phyloP scores from a whole-genome alignment of 2,329 filamentous ascomycete species.

The Escovopsis sp. region DNA sequence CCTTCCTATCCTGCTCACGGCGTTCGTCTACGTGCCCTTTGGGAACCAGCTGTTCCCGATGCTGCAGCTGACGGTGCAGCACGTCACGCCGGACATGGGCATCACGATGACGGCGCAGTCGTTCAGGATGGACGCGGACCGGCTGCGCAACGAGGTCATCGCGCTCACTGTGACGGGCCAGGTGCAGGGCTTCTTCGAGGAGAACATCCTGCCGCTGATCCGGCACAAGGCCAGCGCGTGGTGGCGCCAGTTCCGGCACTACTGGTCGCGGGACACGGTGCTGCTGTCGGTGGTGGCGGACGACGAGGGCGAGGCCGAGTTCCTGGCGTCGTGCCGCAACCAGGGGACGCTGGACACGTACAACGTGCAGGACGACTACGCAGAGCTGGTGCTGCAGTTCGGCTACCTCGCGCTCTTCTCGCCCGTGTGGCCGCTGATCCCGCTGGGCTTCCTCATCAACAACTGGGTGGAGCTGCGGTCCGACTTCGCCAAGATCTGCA shows the following conservation, averaged over 20 bases:
- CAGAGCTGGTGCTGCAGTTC: conserved; percentile 61
- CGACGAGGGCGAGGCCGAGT: conserved; percentile 45
- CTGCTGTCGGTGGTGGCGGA: conserved; percentile 38
- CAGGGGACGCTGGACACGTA: conserved; percentile 55
- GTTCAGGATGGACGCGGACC: conserved; percentile 51
- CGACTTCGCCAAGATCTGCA: conserved; percentile 62
- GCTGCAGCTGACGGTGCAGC: conserved; percentile 44
- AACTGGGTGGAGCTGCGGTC: conserved; percentile 66
- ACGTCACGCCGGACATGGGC: conserved; percentile 28
- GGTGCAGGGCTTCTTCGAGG: conserved; percentile 55
- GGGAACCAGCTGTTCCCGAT: conserved; percentile 52
- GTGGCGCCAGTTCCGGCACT: conserved; percentile 27
- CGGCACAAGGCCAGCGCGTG: conserved; percentile 41
- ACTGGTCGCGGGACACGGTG: conserved; percentile 23
- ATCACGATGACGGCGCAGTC: conserved; percentile 35
- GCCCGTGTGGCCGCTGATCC: conserved; percentile 61
- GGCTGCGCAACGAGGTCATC: conserved; percentile 58
- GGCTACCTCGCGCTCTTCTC: conserved; percentile 62
- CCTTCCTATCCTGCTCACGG: conserved; percentile 59
- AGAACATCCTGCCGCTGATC: conserved; percentile 53
- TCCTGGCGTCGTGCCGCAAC: conserved; percentile 48
- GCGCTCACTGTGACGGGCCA: conserved; percentile 62
- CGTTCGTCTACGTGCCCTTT: conserved; percentile 68
- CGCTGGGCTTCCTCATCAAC: conserved; percentile 58
- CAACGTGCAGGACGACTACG: conserved; percentile 57